These are phyloP conservation scores for Aspergillus alliaceus DNA, from an alignment of 2,329 filamentous ascomycete genomes.

Conservation along the genomic window DNA sequence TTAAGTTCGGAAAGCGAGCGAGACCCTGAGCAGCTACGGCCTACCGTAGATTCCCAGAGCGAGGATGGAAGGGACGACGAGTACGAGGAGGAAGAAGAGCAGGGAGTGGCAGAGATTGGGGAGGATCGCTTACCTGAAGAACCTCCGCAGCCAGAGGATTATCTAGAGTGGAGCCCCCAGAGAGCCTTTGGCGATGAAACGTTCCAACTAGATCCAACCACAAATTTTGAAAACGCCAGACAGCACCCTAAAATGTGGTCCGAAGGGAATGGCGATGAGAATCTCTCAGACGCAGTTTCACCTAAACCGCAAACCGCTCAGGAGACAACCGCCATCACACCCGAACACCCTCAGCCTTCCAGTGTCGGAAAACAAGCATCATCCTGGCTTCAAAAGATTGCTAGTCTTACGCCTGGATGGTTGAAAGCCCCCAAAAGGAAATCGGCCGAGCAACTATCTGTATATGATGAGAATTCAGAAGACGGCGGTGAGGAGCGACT, in stretches of 20 bases:
- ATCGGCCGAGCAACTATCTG: conserved; percentile 15
- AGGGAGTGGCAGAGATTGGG: conserved; percentile 10
- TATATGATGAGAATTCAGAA: conserved; percentile 13
- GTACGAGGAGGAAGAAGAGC: conserved; percentile 11
- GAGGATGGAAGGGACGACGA: conserved; percentile 16
- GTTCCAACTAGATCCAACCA: conserved; percentile 25
- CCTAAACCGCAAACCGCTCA: conserved; percentile 15
- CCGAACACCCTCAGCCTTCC: conserved; percentile 16
- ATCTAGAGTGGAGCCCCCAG: conserved; percentile 27
- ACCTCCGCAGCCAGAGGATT: conserved; percentile 22
- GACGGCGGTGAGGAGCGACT: conserved; percentile 20
- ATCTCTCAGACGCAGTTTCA: conserved; percentile 15
- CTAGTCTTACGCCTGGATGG: conserved; percentile 35
- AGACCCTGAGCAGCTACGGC: conserved; percentile 13
- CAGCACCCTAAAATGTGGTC: conserved; percentile 11
- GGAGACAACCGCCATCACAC: conserved; percentile 22
- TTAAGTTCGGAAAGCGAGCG: conserved; percentile 20
- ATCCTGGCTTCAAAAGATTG: conserved; percentile 40
- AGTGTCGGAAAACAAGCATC: conserved; percentile 25
- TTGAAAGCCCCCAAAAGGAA: conserved; percentile 30
- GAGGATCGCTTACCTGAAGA: conserved; percentile 19
- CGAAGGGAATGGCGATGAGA: conserved; percentile 10
- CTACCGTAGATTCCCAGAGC: conserved; percentile 12
- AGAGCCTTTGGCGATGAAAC: conserved; percentile 21
- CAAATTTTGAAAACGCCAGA: conserved; percentile 19